Evolutionary conservation across 2,329 filamentous ascomycete species (phyloP).

Genomic region (Aspergillus caelatus): DNA sequence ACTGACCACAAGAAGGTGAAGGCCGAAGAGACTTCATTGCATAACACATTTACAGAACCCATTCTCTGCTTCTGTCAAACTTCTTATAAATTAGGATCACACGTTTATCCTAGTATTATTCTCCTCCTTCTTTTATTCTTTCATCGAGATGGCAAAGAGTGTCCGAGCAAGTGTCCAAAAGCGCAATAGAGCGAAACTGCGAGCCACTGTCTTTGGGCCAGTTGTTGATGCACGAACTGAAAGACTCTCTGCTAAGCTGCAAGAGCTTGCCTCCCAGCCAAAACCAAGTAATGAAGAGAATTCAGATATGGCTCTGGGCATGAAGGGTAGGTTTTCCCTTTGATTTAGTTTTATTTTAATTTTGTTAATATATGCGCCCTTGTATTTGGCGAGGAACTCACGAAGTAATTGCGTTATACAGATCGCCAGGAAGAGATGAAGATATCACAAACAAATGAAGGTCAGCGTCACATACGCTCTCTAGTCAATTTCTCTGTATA

Average conservation of each 20-base stretch:
- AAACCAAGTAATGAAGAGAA: conserved; percentile 62
- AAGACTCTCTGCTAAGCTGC: conserved; percentile 81
- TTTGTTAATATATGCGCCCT: background rate
- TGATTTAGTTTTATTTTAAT: background rate
- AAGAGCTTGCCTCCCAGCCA: conserved; percentile 76
- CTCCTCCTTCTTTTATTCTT: conserved; percentile 5
- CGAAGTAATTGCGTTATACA: conserved; percentile 14
- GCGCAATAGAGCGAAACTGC: conserved; percentile 79
- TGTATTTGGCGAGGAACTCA: background rate
- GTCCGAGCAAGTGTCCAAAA: conserved; percentile 78
- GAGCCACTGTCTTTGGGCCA: conserved; percentile 80
- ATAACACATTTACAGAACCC: background rate
- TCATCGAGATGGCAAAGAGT: conserved; percentile 77
- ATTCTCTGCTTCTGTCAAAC: background rate
- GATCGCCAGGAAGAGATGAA: conserved; percentile 22
- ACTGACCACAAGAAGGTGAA: background rate
- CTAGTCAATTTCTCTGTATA: background rate
- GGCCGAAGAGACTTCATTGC: background rate
- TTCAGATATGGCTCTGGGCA: conserved; percentile 29
- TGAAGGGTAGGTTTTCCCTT: conserved; percentile 27
- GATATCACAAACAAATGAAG: conserved; percentile 22
- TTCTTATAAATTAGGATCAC: background rate
- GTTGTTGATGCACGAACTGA: conserved; percentile 77
- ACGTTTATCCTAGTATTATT: background rate
- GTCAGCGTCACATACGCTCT: conserved; percentile 16